A percentile compares a stretch with the other conserved stretches of the same genome.
These are phyloP conservation scores for Elongisporangium prolatum DNA, from an alignment of 352 stramenopile species.

Conservation along the genomic window DNA sequence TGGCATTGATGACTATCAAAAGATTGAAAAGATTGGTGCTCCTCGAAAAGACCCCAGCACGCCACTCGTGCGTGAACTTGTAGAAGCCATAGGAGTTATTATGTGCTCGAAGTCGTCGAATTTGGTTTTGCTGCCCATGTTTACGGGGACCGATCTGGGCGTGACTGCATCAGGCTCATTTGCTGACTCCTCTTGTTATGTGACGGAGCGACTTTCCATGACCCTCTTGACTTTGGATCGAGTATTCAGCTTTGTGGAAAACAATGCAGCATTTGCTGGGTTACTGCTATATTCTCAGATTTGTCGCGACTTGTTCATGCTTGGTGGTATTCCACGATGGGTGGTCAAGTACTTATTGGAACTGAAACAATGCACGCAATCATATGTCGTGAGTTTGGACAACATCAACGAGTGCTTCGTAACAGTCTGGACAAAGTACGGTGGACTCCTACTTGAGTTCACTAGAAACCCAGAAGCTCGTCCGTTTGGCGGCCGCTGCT, in stretches of 20 bases:
- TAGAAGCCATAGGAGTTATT: conserved; percentile 11
- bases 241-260: conserved; percentile 13
- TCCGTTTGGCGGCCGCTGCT: background rate
- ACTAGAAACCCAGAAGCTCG: background rate
- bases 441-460: background rate
- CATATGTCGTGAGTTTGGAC: conserved; percentile 8
- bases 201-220: conserved; percentile 17
- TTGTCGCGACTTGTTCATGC: conserved; percentile 18
- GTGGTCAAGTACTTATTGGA: conserved; percentile 18
- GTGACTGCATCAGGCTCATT: conserved; percentile 13
- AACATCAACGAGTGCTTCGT: background rate
- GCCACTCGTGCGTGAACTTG: conserved; percentile 15
- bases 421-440: background rate
- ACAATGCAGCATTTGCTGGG: conserved; percentile 6
- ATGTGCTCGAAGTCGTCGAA: conserved; percentile 13
- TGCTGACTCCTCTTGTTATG: conserved; percentile 20
- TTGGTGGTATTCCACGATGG: conserved; percentile 21
- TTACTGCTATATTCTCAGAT: conserved; percentile 11
- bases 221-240: conserved; percentile 16
- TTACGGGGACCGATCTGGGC: conserved; percentile 17
- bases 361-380: conserved; percentile 10
- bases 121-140: conserved; percentile 21
- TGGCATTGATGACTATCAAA: conserved; percentile 27
- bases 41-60: conserved; percentile 6
- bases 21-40: conserved; percentile 17